Base-by-base conservation (phyloP, 73 alveolate genomes). In the Diophrys appendiculata region DNA sequence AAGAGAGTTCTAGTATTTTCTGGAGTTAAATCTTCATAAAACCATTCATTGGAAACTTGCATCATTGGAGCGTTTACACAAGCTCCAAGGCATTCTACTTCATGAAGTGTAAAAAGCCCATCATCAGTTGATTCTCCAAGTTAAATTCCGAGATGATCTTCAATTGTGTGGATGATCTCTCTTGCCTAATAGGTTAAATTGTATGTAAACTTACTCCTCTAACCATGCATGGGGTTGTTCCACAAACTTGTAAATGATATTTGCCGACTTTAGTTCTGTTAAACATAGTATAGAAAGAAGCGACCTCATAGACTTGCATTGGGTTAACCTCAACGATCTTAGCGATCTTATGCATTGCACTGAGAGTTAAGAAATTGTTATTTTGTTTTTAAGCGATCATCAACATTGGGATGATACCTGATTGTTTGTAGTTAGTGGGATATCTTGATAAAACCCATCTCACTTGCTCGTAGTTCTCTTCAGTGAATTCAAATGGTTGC, bases 61-160 rank as follows among this genome's bases (percentile, higher is more conserved):
- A 93, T 84, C 98, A 93, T 93, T 5, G 98, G 98, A 22, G 98
- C 98, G 75, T 93, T 93, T 23, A 93, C 92, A 73, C 98, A 93
- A 1, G 98, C 98, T 52, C 98, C 98, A 43, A 93, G 71, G 88
- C 98, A 93, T 81, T 93, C 98, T 13, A 93, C 98, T 67, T 93
- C 97, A 78, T 87, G 77, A 13, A 93, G 85, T 14, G 98, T 93
- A 81, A 89, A 93, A 53, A 91, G 72, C 26, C 96, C 97, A 81
- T 93, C 98, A 56, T 65, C 86, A 30, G 95, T 65, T 23, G 96
- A 91, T 35, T 88, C 91, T 54, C 92, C 96, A 43, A 55, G 72
- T 14, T 84, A 64, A 56, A 89, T 93, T 52, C 85, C 83, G 2
- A 71, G 68, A 52, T 90, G 70, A 31, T 89, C 91, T 60, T 79